phyloP scores from a whole-genome alignment of 805 yeast genomes.

The Maudiozyma serrabonitensis region DNA sequence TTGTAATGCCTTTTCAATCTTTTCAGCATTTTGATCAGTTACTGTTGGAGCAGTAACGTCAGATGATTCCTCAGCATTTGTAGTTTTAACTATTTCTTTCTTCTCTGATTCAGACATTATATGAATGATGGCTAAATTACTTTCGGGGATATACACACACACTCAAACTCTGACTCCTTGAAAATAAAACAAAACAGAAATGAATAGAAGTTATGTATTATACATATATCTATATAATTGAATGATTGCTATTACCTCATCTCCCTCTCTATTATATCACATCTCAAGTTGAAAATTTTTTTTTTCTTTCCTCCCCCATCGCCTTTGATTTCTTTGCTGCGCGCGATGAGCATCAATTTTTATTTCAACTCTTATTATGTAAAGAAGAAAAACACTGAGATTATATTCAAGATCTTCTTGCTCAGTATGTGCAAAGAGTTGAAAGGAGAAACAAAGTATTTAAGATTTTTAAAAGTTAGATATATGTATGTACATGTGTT shows the following conservation, averaged over 20 bases:
- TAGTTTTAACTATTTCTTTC: background rate
- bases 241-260: background rate
- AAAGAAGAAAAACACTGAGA: no score
- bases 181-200: no score
- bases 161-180: no score
- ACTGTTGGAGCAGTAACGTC: no score
- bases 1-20: conserved; percentile 25
- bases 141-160: background rate
- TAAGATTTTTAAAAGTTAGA: background rate
- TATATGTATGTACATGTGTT: background rate
- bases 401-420: no score
- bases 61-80: background rate
- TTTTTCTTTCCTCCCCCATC: background rate
- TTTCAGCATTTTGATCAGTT: conserved; percentile 8
- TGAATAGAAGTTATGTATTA: no score
- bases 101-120: background rate
- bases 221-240: no score
- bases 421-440: background rate
- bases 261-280: no score
- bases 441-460: background rate
- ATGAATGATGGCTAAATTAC: background rate
- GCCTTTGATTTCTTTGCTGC: no score
- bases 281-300: no score
- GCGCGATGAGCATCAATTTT: background rate
- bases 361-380: no score